phyloP scores from a whole-genome alignment of 305 asterid genomes.

The Stenogyne calaminthoides region DNA sequence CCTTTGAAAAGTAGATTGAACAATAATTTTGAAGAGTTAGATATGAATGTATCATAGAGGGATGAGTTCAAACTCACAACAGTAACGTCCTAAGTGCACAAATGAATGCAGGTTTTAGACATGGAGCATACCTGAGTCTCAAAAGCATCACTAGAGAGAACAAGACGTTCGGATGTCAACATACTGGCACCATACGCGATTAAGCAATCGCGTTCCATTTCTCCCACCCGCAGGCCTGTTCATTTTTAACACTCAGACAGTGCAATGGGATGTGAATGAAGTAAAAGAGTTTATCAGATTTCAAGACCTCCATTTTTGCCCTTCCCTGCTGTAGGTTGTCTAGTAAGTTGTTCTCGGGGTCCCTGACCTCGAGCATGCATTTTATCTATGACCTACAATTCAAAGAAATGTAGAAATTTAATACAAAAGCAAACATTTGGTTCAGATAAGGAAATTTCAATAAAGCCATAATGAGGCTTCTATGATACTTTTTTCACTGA shows the following conservation, averaged over 20 bases:
- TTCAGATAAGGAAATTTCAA: neutral
- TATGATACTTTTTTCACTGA: neutral
- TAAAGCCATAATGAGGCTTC: neutral
- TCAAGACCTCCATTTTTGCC: slow-evolving; percentile 86
- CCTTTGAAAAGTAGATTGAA: too few relatives aligned
- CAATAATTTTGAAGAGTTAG: neutral
- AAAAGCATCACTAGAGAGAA: slow-evolving; percentile 94
- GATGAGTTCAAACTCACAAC: neutral
- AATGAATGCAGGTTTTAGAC: neutral
- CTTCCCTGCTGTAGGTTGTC: slow-evolving; percentile 99
- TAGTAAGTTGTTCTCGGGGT: slow-evolving; percentile 80
- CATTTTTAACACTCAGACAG: slow-evolving; percentile 27
- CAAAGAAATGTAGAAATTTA: slow-evolving; percentile 13
- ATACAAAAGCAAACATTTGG: neutral
- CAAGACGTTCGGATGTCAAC: slow-evolving; percentile 81
- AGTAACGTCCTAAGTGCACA: neutral
- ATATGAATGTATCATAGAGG: neutral
- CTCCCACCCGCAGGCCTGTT: slow-evolving; percentile 94
- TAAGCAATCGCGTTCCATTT: slow-evolving; percentile 99
- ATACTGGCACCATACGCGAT: slow-evolving; percentile 98
- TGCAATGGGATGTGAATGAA: slow-evolving; percentile 2
- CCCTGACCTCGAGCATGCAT: slow-evolving; percentile 99
- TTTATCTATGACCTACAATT: slow-evolving; percentile 77
- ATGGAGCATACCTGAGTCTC: slow-evolving; percentile 76
- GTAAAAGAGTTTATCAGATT: slow-evolving; percentile 13